A percentile compares a stretch with the other conserved stretches of the same genome.
Evolutionary conservation across 208 protist genomes (phyloP).

Genomic region (Leishmania aethiopica): DNA sequence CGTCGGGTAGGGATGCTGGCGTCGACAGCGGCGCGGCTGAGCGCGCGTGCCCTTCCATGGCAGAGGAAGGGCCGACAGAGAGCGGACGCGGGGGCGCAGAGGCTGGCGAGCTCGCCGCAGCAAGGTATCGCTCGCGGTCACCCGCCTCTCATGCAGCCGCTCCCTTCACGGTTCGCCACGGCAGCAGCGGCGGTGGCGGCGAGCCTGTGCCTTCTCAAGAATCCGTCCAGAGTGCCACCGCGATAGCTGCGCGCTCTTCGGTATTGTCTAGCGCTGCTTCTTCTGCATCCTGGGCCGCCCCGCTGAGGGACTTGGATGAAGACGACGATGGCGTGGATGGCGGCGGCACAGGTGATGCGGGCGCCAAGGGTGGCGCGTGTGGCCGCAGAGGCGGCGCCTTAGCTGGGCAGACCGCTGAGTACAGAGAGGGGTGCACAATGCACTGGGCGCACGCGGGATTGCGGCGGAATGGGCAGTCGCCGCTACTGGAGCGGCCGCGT

Average conservation of each 20-base stretch:
- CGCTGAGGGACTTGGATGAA: constrained; percentile 3
- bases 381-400: not conserved
- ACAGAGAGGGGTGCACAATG: not conserved
- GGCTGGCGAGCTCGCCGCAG: not conserved
- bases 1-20: not conserved
- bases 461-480: not conserved
- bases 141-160: not conserved
- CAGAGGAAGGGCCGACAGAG: not conserved
- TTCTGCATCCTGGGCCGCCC: not conserved
- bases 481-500: not conserved
- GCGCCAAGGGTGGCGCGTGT: not conserved
- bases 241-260: not conserved
- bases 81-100: not conserved
- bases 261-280: not conserved
- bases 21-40: not conserved
- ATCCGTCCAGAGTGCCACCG: not conserved
- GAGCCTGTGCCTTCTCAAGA: not conserved
- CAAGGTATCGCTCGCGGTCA: not conserved
- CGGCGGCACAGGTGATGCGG: not conserved
- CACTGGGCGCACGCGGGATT: not conserved
- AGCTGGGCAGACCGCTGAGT: not conserved
- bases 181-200: not conserved
- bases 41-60: not conserved
- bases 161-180: not conserved
- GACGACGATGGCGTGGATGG: constrained; percentile 12